Percentiles rank a stretch among this genome's conserved stretches.
Evolutionary conservation across 495 filamentous ascomycete genomes (phyloP).

Genomic region (Saxispiralis lemnorum): DNA sequence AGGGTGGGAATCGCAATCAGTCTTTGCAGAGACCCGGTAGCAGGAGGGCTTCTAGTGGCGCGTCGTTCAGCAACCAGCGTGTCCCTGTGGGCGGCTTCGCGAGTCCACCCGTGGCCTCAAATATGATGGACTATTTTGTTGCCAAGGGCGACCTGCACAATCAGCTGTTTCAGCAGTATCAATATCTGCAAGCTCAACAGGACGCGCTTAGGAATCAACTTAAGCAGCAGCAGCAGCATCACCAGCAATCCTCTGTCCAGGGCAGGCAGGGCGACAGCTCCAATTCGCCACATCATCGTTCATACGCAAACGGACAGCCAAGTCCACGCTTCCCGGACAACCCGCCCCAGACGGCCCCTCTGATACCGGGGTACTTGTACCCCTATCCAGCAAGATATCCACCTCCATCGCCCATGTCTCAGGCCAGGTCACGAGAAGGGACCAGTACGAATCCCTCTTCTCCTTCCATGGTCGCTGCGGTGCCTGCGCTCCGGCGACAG

Average conservation of each 20-base stretch:
- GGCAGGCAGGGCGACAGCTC: conserved; percentile 4
- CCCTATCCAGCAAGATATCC: conserved; percentile 33
- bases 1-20: conserved; percentile 18
- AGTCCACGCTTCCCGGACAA: conserved; percentile 32
- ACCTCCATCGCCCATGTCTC: conserved; percentile 28
- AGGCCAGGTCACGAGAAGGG: conserved; percentile 20
- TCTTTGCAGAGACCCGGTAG: conserved; percentile 23
- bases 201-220: conserved; percentile 38
- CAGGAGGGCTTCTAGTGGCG: conserved; percentile 23
- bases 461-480: conserved; percentile 34
- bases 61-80: conserved; percentile 19
- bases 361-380: conserved; percentile 33
- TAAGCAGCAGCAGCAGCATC: conserved; percentile 18
- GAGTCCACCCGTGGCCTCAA: conserved; percentile 17
- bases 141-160: conserved; percentile 29
- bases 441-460: conserved; percentile 43
- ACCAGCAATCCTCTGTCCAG: not conserved
- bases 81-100: conserved; percentile 13
- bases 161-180: conserved; percentile 45
- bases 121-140: conserved; percentile 18
- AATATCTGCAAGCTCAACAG: conserved; percentile 47
- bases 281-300: conserved; percentile 21
- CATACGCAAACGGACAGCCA: conserved; percentile 18
- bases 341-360: conserved; percentile 29
- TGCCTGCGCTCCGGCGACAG: conserved; percentile 40